Evolutionary conservation across 306 rosid species (phyloP).

Genomic region (Sophora flavescens): DNA sequence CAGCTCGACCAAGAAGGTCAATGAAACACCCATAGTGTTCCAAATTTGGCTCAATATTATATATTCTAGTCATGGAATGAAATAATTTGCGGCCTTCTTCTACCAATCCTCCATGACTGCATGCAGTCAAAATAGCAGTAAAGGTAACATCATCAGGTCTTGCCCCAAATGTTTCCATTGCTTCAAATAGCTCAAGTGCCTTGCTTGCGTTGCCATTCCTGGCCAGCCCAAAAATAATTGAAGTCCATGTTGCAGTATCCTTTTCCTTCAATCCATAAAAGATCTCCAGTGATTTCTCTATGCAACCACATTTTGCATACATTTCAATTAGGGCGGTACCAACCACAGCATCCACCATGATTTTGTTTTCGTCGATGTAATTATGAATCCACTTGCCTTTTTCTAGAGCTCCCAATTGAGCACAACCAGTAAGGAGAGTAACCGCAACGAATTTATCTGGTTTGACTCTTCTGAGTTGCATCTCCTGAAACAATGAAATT

Average conservation of each 20-base stretch:
- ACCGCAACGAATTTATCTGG: slow-evolving; percentile 70
- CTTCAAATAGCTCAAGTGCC: slow-evolving; percentile 69
- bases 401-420: slow-evolving; percentile 73
- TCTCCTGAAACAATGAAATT: slow-evolving; percentile 61
- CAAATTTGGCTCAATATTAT: slow-evolving; percentile 63
- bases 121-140: slow-evolving; percentile 67
- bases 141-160: slow-evolving; percentile 76
- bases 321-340: slow-evolving; percentile 80
- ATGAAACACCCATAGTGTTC: slow-evolving; percentile 79
- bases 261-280: slow-evolving; percentile 61
- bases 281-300: slow-evolving; percentile 67
- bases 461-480: slow-evolving; percentile 62
- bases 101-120: slow-evolving; percentile 78
- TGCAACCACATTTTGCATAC: slow-evolving; percentile 77
- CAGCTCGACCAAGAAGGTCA: slow-evolving; percentile 79
- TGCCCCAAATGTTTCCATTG: slow-evolving; percentile 62
- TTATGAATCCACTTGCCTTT: slow-evolving; percentile 77
- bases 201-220: slow-evolving; percentile 70
- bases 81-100: slow-evolving; percentile 65
- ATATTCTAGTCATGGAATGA: slow-evolving; percentile 57
- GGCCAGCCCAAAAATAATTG: slow-evolving; percentile 77
- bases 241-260: slow-evolving; percentile 76
- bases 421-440: slow-evolving; percentile 77
- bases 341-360: slow-evolving; percentile 66
- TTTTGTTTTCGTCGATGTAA: slow-evolving; percentile 54